phyloP scores from a whole-genome alignment of 495 filamentous ascomycete species.

The Xylaria nigripes region DNA sequence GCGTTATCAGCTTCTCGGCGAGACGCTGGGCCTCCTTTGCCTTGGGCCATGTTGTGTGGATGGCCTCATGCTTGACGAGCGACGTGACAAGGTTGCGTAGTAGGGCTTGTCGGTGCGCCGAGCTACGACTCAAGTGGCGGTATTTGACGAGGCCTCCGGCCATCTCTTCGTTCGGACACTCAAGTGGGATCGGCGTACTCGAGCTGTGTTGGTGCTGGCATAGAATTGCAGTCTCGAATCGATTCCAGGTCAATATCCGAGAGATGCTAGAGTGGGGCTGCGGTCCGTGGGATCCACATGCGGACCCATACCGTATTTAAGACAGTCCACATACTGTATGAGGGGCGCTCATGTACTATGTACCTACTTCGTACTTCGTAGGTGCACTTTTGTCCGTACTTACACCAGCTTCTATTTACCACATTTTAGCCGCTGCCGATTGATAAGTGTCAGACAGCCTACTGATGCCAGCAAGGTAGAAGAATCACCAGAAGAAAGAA shows the following conservation, averaged over 20 bases:
- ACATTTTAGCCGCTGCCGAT: too few species aligned
- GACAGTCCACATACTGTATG: not conserved
- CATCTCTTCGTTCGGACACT: constrained; percentile 43
- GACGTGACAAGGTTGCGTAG: constrained; percentile 94
- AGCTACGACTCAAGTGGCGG: constrained; percentile 74
- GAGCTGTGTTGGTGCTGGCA: not conserved
- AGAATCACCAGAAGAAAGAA: not conserved
- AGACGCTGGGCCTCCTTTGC: constrained; percentile 92
- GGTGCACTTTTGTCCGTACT: too few species aligned
- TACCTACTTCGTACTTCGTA: not conserved
- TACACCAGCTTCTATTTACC: too few species aligned
- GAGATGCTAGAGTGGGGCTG: not conserved
- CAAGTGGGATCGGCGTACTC: not conserved
- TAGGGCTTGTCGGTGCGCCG: constrained; percentile 81
- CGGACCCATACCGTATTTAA: not conserved
- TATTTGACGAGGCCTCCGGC: constrained; percentile 77
- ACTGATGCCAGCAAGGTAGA: not conserved
- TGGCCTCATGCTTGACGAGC: constrained; percentile 86
- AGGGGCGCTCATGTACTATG: constrained; percentile 5
- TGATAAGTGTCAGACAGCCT: not conserved
- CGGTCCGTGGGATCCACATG: not conserved
- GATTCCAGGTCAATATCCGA: not conserved
- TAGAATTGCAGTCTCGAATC: not conserved
- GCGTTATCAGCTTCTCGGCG: constrained; percentile 87
- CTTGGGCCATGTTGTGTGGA: constrained; percentile 90